These are phyloP conservation scores for Vitellaria paradoxa DNA, from an alignment of 179 eudicot species.

Conservation along the genomic window DNA sequence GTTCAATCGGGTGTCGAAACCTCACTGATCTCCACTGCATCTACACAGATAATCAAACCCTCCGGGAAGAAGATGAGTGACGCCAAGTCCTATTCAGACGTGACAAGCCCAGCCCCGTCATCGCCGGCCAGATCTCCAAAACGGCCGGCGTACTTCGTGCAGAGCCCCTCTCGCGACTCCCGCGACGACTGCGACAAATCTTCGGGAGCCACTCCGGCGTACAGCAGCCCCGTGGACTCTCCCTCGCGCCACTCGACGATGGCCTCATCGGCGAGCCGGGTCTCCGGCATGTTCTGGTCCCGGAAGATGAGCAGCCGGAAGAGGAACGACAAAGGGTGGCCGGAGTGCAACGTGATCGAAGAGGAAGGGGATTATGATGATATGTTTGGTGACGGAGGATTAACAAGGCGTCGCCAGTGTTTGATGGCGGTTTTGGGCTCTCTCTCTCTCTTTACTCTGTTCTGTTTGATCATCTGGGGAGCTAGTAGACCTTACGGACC, in stretches of 20 bases:
- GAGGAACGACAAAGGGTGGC: constrained; percentile 23
- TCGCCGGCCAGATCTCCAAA: constrained; percentile 31
- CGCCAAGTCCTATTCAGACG: constrained; percentile 30
- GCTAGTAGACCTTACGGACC: constrained; percentile 44
- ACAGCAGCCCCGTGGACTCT: constrained; percentile 34
- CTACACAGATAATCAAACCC: not conserved
- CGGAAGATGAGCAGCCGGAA: constrained; percentile 6
- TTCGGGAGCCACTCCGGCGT: constrained; percentile 7
- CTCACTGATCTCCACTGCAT: not conserved
- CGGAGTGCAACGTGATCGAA: constrained; percentile 22
- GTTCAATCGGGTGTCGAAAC: too few species aligned
- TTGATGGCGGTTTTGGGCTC: constrained; percentile 26
- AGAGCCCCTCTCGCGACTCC: constrained; percentile 57
- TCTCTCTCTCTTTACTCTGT: constrained; percentile 24
- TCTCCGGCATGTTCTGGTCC: constrained; percentile 30
- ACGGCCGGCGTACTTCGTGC: constrained; percentile 39
- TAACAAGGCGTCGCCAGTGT: constrained; percentile 25
- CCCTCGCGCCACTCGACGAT: constrained; percentile 16
- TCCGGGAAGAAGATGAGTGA: constrained; percentile 23
- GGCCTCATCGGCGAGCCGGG: constrained; percentile 39
- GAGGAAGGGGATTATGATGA: constrained; percentile 33
- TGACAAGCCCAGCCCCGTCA: constrained; percentile 27
- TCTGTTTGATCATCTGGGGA: constrained; percentile 59
- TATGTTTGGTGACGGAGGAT: constrained; percentile 23
- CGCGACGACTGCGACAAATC: constrained; percentile 34